phyloP scores from a whole-genome alignment of 768 basidiomycete species.

The Phylloporus arenicola region DNA sequence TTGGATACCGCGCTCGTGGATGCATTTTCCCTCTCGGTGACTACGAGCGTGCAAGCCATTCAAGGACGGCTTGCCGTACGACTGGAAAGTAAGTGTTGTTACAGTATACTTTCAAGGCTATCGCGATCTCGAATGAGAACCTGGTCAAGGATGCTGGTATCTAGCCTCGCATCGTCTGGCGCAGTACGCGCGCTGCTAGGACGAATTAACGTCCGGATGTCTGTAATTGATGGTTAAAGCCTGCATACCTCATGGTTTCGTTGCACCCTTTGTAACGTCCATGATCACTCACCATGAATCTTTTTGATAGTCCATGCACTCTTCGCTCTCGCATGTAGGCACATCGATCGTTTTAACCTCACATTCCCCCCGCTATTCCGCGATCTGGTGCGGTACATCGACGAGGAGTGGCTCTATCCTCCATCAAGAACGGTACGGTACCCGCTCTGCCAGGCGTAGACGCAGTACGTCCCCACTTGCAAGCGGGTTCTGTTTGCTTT shows the following conservation, averaged over 20 bases:
- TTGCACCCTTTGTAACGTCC: not conserved
- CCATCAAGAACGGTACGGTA: conserved; percentile 4
- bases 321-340: conserved; percentile 5
- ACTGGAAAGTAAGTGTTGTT: too few relatives aligned
- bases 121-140: not conserved
- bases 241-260: not conserved
- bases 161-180: not conserved
- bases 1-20: not conserved
- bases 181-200: not conserved
- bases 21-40: conserved; percentile 1
- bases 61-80: too few relatives aligned
- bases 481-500: not conserved
- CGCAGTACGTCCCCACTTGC: conserved; percentile 1
- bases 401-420: conserved; percentile 6
- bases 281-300: conserved; percentile 3
- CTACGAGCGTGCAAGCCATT: conserved; percentile 11
- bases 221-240: not conserved
- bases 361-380: conserved; percentile 1
- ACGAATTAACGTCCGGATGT: not conserved
- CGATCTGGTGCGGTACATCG: conserved; percentile 4
- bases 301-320: conserved; percentile 10
- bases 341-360: not conserved
- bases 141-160: conserved; percentile 1
- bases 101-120: not conserved
- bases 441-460: conserved; percentile 7